A percentile compares a stretch with the other conserved stretches of the same genome.
Evolutionary conservation across 2,329 filamentous ascomycete genomes (phyloP).

Genomic region (Aspergillus sp.): DNA sequence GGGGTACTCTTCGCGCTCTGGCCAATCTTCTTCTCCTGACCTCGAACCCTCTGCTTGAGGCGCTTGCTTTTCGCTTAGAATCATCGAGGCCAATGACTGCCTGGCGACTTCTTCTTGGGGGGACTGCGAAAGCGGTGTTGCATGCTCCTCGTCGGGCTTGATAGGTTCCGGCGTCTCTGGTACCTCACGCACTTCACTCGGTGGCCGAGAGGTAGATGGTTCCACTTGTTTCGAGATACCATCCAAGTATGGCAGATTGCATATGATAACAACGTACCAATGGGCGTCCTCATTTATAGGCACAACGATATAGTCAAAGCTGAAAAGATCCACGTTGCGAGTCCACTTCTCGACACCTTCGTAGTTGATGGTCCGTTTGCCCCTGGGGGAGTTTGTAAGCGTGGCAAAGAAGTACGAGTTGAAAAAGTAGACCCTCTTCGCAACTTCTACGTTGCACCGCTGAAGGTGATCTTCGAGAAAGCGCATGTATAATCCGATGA

Average conservation of each 20-base stretch:
- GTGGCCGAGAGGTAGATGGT: conserved; percentile 17
- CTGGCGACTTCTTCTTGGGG: conserved; percentile 31
- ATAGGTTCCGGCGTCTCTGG: conserved; percentile 33
- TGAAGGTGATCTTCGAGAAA: conserved; percentile 69
- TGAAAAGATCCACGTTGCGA: conserved; percentile 78
- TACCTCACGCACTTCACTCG: conserved; percentile 32
- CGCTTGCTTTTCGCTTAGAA: conserved; percentile 28
- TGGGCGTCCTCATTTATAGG: conserved; percentile 87
- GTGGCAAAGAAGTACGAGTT: conserved; percentile 91
- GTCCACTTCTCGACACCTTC: conserved; percentile 88
- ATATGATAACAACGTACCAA: conserved; percentile 96
- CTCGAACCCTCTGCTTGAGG: conserved; percentile 2
- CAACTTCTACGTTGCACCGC: conserved; percentile 57
- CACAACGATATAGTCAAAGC: conserved; percentile 85
- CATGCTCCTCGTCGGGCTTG: neutral
- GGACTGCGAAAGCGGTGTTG: conserved; percentile 8
- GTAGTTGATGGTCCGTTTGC: conserved; percentile 72
- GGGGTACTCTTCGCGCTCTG: conserved; percentile 36
- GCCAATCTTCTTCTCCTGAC: conserved; percentile 30
- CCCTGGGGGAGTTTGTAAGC: conserved; percentile 64
- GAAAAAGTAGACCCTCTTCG: conserved; percentile 79
- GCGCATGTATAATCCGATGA: conserved; percentile 85
- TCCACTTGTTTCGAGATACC: conserved; percentile 25
- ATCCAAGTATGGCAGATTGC: conserved; percentile 74
- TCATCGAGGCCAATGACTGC: conserved; percentile 36